These are phyloP conservation scores for Aeschynomene evenia DNA, from an alignment of 306 rosid genomes.

Conservation along the genomic window DNA sequence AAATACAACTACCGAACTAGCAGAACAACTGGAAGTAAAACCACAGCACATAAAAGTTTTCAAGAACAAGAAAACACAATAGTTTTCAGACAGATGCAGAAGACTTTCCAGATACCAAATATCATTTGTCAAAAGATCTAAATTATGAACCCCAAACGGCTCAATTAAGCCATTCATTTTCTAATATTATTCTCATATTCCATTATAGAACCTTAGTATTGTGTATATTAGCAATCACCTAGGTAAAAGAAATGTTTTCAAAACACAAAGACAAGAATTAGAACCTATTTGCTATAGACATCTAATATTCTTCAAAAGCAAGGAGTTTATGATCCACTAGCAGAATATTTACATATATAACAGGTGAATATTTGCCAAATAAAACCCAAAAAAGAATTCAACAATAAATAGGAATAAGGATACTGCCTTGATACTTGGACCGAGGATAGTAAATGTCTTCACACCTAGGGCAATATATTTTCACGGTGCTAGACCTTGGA, in stretches of 20 bases:
- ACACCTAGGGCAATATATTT: constrained; percentile 94
- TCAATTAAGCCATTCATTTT: neutral
- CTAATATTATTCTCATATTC: neutral
- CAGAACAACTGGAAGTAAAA: neutral
- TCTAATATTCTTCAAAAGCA: neutral
- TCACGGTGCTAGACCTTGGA: constrained; percentile 94
- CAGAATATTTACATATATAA: neutral
- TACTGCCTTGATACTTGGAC: constrained; percentile 99
- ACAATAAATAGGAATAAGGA: constrained; percentile 51
- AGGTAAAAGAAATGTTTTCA: neutral
- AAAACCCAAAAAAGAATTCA: neutral
- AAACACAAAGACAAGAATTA: neutral
- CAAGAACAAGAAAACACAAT: neutral
- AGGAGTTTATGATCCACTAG: neutral
- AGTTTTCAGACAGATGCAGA: neutral
- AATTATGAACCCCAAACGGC: neutral
- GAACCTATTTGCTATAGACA: neutral
- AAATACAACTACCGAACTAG: neutral
- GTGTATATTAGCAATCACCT: neutral
- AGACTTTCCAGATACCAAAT: neutral
- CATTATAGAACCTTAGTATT: neutral
- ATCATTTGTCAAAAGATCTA: constrained; percentile 2
- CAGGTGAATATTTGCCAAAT: neutral
- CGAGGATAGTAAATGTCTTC: constrained; percentile 98
- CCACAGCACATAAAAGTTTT: neutral